These are phyloP conservation scores for Boletus insuetus DNA, from an alignment of 768 basidiomycete species.

Conservation along the genomic window DNA sequence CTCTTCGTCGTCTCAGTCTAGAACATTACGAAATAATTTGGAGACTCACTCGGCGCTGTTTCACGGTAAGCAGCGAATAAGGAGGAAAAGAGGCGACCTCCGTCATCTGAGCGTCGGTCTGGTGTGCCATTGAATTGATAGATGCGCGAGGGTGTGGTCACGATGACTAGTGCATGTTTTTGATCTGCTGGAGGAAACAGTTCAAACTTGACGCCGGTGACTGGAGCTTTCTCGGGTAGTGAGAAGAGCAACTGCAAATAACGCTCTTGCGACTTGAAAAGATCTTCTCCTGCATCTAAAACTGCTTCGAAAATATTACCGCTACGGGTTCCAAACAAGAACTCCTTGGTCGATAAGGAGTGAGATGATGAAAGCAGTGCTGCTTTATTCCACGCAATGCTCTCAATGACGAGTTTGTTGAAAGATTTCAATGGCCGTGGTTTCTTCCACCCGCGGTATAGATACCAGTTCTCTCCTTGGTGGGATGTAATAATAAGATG, in stretches of 20 bases:
- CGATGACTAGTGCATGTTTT: slow-evolving; percentile 66
- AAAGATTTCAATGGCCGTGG: slow-evolving; percentile 75
- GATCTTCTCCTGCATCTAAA: slow-evolving; percentile 86
- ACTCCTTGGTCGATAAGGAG: slow-evolving; percentile 75
- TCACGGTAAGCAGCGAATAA: slow-evolving; percentile 77
- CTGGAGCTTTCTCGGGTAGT: slow-evolving; percentile 74
- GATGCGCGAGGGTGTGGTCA: slow-evolving; percentile 83
- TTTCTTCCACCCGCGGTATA: slow-evolving; percentile 79
- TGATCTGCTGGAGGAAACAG: slow-evolving; percentile 64
- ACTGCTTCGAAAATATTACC: slow-evolving; percentile 88
- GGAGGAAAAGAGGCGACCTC: slow-evolving; percentile 67
- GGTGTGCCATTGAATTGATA: slow-evolving; percentile 82
- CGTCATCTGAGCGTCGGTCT: slow-evolving; percentile 70
- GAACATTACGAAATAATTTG: not conserved
- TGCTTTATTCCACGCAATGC: slow-evolving; percentile 86
- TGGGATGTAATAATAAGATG: slow-evolving; percentile 85
- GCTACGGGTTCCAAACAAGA: slow-evolving; percentile 81
- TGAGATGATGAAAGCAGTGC: slow-evolving; percentile 61
- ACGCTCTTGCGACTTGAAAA: slow-evolving; percentile 87
- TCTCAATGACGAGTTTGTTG: slow-evolving; percentile 81
- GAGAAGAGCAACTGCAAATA: slow-evolving; percentile 72
- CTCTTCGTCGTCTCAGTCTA: slow-evolving; percentile 48
- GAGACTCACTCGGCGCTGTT: slow-evolving; percentile 69
- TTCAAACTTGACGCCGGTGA: slow-evolving; percentile 85
- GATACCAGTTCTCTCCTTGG: slow-evolving; percentile 93